Percentiles rank a stretch among this genome's conserved stretches.
These are phyloP conservation scores for Aspergillus brunneoviolaceus DNA, from an alignment of 2,329 filamentous ascomycete species.

Conservation along the genomic window DNA sequence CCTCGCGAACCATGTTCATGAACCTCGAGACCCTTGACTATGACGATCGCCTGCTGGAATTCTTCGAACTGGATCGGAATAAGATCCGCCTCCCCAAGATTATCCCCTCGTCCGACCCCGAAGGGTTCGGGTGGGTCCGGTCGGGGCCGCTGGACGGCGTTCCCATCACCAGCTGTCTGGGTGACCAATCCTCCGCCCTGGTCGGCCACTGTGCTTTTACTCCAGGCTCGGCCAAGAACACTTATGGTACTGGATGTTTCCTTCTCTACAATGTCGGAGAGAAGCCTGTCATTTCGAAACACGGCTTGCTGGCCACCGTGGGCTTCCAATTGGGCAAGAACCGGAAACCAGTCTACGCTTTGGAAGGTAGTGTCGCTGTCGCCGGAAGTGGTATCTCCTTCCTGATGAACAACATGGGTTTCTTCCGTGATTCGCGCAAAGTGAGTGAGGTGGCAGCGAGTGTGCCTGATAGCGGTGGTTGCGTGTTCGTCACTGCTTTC, in stretches of 20 bases:
- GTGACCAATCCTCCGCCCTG: constrained; percentile 82
- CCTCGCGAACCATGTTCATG: constrained; percentile 92
- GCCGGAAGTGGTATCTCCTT: constrained; percentile 80
- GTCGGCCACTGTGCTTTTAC: constrained; percentile 83
- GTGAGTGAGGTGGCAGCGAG: constrained; percentile 64
- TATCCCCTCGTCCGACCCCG: constrained; percentile 72
- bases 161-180: constrained; percentile 78
- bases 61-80: constrained; percentile 71
- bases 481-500: constrained; percentile 86
- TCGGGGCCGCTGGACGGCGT: constrained; percentile 67
- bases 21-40: constrained; percentile 79
- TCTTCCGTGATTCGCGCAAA: constrained; percentile 61
- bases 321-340: constrained; percentile 77
- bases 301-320: constrained; percentile 81
- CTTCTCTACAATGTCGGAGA: constrained; percentile 84
- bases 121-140: constrained; percentile 68
- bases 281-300: constrained; percentile 79
- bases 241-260: constrained; percentile 88
- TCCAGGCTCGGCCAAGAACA: constrained; percentile 83
- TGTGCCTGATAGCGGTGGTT: constrained; percentile 75
- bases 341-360: constrained; percentile 70
- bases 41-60: constrained; percentile 71
- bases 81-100: constrained; percentile 81
- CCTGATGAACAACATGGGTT: constrained; percentile 64
- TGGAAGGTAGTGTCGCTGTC: constrained; percentile 82